These are phyloP conservation scores for Microdochium trichocladiopsis DNA, from an alignment of 2,329 filamentous ascomycete genomes.

Conservation along the genomic window DNA sequence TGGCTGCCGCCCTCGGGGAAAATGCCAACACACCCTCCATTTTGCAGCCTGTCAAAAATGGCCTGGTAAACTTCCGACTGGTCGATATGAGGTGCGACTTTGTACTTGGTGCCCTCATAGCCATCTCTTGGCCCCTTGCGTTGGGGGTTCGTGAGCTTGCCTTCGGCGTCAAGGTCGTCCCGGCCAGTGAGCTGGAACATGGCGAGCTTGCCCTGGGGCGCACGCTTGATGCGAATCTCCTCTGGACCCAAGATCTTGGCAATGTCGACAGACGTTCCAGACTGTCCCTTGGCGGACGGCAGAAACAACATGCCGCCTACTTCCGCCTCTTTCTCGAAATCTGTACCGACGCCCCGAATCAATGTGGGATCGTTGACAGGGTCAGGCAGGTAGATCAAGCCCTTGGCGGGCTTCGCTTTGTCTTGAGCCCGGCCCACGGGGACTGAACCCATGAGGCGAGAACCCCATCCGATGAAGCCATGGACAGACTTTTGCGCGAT, in stretches of 20 bases:
- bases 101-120: constrained; percentile 75
- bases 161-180: constrained; percentile 62
- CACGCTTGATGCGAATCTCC: constrained; percentile 79
- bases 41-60: constrained; percentile 76
- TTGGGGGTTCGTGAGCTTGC: constrained; percentile 50
- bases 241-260: constrained; percentile 71
- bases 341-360: constrained; percentile 70
- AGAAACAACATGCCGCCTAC: constrained; percentile 80
- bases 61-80: constrained; percentile 91
- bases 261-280: constrained; percentile 77
- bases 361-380: constrained; percentile 78
- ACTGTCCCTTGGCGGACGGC: constrained; percentile 71
- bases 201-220: constrained; percentile 71
- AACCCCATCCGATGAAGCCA: constrained; percentile 84
- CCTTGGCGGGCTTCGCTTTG: constrained; percentile 69
- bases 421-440: constrained; percentile 93
- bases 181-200: constrained; percentile 77
- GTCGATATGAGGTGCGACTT: constrained; percentile 86
- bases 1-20: constrained; percentile 97
- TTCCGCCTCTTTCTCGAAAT: constrained; percentile 73
- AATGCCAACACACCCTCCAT: constrained; percentile 87
- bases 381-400: constrained; percentile 83
- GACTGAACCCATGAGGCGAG: constrained; percentile 78
- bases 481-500: constrained; percentile 95
- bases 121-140: constrained; percentile 48